A percentile compares a stretch with the other conserved stretches of the same genome.
These are phyloP conservation scores for Pouteria glomerata DNA, from an alignment of 148 eudicot genomes.

Conservation along the genomic window DNA sequence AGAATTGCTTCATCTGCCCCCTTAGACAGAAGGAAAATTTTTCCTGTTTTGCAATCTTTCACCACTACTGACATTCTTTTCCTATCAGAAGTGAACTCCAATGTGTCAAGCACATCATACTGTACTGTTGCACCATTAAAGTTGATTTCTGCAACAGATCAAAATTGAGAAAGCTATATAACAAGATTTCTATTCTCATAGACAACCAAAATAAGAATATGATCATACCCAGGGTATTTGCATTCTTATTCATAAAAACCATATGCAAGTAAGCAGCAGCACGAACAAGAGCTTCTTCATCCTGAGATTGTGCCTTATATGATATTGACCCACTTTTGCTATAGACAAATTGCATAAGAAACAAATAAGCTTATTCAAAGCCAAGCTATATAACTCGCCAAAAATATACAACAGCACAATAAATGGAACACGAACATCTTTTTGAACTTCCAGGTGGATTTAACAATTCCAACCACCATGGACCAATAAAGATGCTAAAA, in stretches of 20 bases:
- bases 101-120: constrained; percentile 72
- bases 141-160: constrained; percentile 59
- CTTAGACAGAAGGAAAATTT: constrained; percentile 71
- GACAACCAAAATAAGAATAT: constrained; percentile 2
- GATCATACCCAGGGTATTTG: constrained; percentile 60
- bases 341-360: constrained; percentile 8
- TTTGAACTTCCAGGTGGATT: background rate
- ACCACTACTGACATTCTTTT: constrained; percentile 94
- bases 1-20: constrained; percentile 98
- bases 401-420: constrained; percentile 1
- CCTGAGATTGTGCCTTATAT: constrained; percentile 96
- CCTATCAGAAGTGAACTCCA: constrained; percentile 97
- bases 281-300: constrained; percentile 97
- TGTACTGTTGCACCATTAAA: constrained; percentile 49
- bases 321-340: constrained; percentile 77
- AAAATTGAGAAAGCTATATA: constrained; percentile 7
- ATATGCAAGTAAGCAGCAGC: constrained; percentile 86
- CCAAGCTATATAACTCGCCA: background rate
- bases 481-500: background rate
- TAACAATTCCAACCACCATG: background rate
- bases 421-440: background rate
- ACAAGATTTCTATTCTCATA: background rate
- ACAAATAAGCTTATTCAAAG: background rate
- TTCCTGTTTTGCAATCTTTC: constrained; percentile 63
- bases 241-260: constrained; percentile 66